Base-by-base conservation (phyloP, 768 basidiomycete species). In the Tulasnella sp. region DNA sequence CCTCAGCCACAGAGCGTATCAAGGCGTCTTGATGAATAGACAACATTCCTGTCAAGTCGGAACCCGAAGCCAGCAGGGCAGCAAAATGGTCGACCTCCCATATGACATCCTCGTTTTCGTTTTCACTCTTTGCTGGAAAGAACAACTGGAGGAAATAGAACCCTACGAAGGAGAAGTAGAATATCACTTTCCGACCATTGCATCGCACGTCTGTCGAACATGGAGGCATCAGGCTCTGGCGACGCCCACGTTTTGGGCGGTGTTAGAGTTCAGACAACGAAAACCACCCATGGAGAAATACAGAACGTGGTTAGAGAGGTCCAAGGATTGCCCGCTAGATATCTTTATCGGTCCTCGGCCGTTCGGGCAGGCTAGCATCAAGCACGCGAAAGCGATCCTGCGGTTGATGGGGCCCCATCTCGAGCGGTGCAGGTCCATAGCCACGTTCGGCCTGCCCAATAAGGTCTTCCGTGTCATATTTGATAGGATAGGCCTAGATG, bases 391-490 rank as follows among this genome's bases (percentile, higher is more conserved):
- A 31, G 24, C 58, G 58, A 62, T 62, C 58, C 9, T 62, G 58
- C 24, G 58, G 24, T n/a, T 62, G 58, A 62, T 14, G n/a, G 12
- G 5, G 14, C 58, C 58, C 27, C 58, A 62, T 21, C 2, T 62
- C n/a, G 10, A 21, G 58, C 58, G 58, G 58, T 56, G 34, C 85
- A 82, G 27, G 91, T 88, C 81, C 88, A 86, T 2, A 84, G 7
- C 3, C 58, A 31, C 27, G n/a, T 14, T 19, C 18, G 24, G 10
- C 18, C 14, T 62, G 21, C 58, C 58, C 1, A 3, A 10, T 9
- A 21, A 62, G 58, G 27, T n/a, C 85, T 9, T 85, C 91, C 76
- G 90, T 90, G 31, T 91, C 90, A 8, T 91, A 90, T 3, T 89
- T 90, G 38, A 91, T 90, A 0, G 81, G 86, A 2, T 89, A 94